These are phyloP conservation scores for Diplotaxis tenuifolia DNA, from an alignment of 345 rosid genomes.

Conservation along the genomic window DNA sequence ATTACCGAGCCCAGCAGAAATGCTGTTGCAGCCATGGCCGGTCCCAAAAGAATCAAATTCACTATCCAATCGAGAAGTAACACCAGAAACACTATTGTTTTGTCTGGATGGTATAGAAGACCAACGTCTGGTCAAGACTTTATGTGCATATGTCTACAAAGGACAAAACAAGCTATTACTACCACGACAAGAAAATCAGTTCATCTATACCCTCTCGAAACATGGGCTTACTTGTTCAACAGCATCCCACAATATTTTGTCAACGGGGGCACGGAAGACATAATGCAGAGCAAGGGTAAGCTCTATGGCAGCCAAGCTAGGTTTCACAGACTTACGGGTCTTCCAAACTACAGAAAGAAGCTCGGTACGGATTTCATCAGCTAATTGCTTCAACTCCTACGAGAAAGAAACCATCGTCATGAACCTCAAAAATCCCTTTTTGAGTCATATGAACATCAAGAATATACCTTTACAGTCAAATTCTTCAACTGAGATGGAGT, in stretches of 20 bases:
- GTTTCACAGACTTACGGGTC: slow-evolving; percentile 51
- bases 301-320: slow-evolving; percentile 75
- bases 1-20: slow-evolving; percentile 93
- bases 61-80: slow-evolving; percentile 64
- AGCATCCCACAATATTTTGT: slow-evolving; percentile 88
- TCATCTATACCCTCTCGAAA: background rate
- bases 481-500: slow-evolving; percentile 75
- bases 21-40: slow-evolving; percentile 87
- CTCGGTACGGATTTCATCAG: slow-evolving; percentile 67
- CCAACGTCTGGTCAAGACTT: slow-evolving; percentile 82
- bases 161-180: slow-evolving; percentile 1
- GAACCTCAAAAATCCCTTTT: background rate
- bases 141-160: slow-evolving; percentile 82
- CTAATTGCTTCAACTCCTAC: slow-evolving; percentile 77
- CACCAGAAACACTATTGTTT: slow-evolving; percentile 64
- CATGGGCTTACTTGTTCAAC: slow-evolving; percentile 66
- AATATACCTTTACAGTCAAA: slow-evolving; percentile 60
- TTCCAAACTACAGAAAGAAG: slow-evolving; percentile 48
- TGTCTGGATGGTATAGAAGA: slow-evolving; percentile 58
- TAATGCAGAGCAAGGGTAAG: slow-evolving; percentile 82
- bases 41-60: slow-evolving; percentile 88
- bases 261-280: slow-evolving; percentile 81
- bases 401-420: slow-evolving; percentile 5
- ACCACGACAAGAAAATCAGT: background rate
- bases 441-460: slow-evolving; percentile 1